These are phyloP conservation scores for Buddleja alternifolia DNA, from an alignment of 257 asterid species.

Conservation along the genomic window DNA sequence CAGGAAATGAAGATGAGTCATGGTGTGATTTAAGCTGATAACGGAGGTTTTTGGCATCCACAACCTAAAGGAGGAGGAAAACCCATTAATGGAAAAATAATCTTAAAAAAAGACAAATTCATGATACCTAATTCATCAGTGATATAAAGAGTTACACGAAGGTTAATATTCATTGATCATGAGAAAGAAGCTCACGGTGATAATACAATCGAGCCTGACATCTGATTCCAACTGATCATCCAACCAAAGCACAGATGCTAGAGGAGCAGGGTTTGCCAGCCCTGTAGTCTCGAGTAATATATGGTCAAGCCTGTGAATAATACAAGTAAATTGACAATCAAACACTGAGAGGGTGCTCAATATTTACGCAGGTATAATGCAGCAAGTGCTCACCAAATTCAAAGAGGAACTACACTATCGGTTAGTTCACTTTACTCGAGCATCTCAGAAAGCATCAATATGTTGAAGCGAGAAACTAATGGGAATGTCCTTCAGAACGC, in stretches of 20 bases:
- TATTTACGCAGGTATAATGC: background rate
- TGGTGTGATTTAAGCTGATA: constrained; percentile 79
- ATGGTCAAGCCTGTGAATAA: constrained; percentile 81
- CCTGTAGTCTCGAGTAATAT: constrained; percentile 97
- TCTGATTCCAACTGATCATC: constrained; percentile 95
- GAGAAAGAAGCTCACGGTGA: constrained; percentile 68
- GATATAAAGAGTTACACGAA: background rate
- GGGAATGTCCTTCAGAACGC: too few species aligned
- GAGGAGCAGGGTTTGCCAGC: constrained; percentile 97
- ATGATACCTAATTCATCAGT: background rate
- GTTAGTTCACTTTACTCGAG: constrained; percentile 9
- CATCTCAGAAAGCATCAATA: constrained; percentile 13
- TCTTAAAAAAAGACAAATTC: constrained; percentile 6
- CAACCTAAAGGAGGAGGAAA: constrained; percentile 61
- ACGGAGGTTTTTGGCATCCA: constrained; percentile 93
- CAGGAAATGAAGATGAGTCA: constrained; percentile 85
- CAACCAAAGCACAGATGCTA: constrained; percentile 98
- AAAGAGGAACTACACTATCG: constrained; percentile 11
- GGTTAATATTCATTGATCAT: constrained; percentile 16
- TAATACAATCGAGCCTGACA: constrained; percentile 85
- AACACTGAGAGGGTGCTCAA: constrained; percentile 1
- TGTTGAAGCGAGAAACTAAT: too few species aligned
- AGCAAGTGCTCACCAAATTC: constrained; percentile 4
- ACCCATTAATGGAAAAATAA: constrained; percentile 12
- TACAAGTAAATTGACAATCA: constrained; percentile 19